Conservation (phyloP, 208 protist species). For the Acanthamoeba lenticulata region DNA sequence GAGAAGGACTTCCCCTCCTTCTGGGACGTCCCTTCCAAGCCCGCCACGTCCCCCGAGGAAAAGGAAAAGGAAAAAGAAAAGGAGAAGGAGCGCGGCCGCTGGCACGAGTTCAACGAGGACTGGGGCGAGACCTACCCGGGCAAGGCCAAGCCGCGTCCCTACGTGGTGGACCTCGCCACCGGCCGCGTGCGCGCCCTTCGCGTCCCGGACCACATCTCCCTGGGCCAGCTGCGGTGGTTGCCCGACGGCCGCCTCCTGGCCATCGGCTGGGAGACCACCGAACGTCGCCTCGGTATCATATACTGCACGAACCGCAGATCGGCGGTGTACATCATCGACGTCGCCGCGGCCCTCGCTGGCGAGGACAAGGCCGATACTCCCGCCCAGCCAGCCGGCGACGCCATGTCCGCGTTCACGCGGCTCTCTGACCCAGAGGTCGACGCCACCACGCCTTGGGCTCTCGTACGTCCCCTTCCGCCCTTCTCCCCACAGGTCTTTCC, state of each 20-base stretch:
- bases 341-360: not conserved
- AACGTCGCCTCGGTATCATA: not conserved
- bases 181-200: not conserved
- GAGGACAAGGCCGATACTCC: too few species aligned
- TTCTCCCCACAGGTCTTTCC: not conserved
- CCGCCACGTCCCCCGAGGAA: not conserved
- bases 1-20: slow-evolving; percentile 54
- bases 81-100: slow-evolving; percentile 23
- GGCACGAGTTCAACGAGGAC: slow-evolving; percentile 51
- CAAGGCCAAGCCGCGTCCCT: not conserved
- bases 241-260: slow-evolving; percentile 1
- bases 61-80: not conserved
- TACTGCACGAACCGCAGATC: slow-evolving; percentile 40
- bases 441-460: not conserved
- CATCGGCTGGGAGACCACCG: slow-evolving; percentile 6
- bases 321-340: not conserved
- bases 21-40: slow-evolving; percentile 10
- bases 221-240: slow-evolving; percentile 5
- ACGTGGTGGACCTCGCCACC: slow-evolving; percentile 20
- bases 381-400: too few species aligned
- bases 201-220: not conserved
- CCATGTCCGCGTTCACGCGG: too few species aligned
- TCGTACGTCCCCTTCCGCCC: not conserved
- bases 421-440: not conserved
- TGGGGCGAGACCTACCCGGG: slow-evolving; percentile 28